Percentiles rank a stretch among this genome's conserved stretches.
These are phyloP conservation scores for Ophiostoma australiae DNA, from an alignment of 2,329 filamentous ascomycete species.

Conservation along the genomic window DNA sequence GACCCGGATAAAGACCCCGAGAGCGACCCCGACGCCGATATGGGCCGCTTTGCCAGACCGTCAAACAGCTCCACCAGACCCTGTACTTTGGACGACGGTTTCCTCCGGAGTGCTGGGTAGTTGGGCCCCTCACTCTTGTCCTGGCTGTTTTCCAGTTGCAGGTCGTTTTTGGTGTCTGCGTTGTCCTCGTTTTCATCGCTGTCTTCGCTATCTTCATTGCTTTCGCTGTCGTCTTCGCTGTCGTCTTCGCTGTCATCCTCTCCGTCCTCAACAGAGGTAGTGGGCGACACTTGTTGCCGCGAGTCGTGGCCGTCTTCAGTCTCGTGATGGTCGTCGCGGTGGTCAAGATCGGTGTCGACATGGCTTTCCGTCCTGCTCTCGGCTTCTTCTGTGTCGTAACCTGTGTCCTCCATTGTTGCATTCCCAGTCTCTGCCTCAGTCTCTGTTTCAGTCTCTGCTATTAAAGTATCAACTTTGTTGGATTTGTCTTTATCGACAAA, in stretches of 20 bases:
- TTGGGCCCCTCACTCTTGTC: not conserved
- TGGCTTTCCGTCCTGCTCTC: conserved; percentile 24
- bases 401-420: not conserved
- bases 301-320: conserved; percentile 28
- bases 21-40: not conserved
- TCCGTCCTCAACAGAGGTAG: conserved; percentile 42
- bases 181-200: not conserved
- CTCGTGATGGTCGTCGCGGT: conserved; percentile 29
- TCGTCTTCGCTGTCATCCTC: not conserved
- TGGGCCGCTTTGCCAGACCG: conserved; percentile 28
- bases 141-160: not conserved
- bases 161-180: not conserved
- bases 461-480: not conserved
- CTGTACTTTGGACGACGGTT: conserved; percentile 40
- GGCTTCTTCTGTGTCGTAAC: not conserved
- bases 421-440: not conserved
- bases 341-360: conserved; percentile 21
- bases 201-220: not conserved
- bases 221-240: conserved; percentile 18
- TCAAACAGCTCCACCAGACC: conserved; percentile 50
- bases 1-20: not conserved
- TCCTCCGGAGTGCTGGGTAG: conserved; percentile 28
- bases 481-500: not conserved
- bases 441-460: not conserved
- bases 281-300: conserved; percentile 40